These are phyloP conservation scores for Leccinum imitatum DNA, from an alignment of 768 basidiomycete species.

Conservation along the genomic window DNA sequence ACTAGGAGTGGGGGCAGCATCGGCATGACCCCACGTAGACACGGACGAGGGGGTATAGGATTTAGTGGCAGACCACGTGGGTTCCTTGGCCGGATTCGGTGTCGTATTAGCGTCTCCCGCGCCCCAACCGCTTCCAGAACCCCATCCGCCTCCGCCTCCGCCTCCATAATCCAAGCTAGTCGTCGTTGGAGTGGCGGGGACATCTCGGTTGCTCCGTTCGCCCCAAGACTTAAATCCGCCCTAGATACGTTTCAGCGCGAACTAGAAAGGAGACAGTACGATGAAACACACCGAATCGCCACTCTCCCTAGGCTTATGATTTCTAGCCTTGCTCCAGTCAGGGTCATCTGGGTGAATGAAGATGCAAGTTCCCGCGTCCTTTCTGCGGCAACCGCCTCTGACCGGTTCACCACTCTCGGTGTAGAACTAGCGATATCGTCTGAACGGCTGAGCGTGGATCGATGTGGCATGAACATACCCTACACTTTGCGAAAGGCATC, in stretches of 20 bases:
- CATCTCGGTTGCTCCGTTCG: constrained; percentile 1
- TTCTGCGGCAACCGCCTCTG: constrained; percentile 27
- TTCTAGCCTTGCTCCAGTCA: constrained; percentile 23
- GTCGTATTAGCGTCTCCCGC: constrained; percentile 4
- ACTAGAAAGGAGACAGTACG: not conserved
- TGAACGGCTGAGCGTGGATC: constrained; percentile 7
- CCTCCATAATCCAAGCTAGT: not conserved
- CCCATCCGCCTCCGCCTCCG: constrained; percentile 15
- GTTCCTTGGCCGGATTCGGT: constrained; percentile 1
- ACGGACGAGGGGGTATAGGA: not conserved
- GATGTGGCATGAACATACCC: constrained; percentile 18
- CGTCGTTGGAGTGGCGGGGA: not conserved
- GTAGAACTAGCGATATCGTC: constrained; percentile 24
- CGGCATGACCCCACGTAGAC: constrained; percentile 2
- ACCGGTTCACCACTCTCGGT: constrained; percentile 29
- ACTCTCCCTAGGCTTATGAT: constrained; percentile 11
- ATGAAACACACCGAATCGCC: constrained; percentile 19
- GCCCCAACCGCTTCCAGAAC: constrained; percentile 10
- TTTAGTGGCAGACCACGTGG: not conserved
- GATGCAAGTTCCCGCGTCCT: constrained; percentile 18
- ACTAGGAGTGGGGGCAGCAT: not conserved
- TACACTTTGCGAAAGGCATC: constrained; percentile 27
- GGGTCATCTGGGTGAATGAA: constrained; percentile 34
- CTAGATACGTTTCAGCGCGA: constrained; percentile 5
- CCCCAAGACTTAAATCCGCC: constrained; percentile 9